A percentile compares a stretch with the other conserved stretches of the same genome.
Evolutionary conservation across 2,329 filamentous ascomycete species (phyloP).

Genomic region (Ceratocystis diversiconidia): DNA sequence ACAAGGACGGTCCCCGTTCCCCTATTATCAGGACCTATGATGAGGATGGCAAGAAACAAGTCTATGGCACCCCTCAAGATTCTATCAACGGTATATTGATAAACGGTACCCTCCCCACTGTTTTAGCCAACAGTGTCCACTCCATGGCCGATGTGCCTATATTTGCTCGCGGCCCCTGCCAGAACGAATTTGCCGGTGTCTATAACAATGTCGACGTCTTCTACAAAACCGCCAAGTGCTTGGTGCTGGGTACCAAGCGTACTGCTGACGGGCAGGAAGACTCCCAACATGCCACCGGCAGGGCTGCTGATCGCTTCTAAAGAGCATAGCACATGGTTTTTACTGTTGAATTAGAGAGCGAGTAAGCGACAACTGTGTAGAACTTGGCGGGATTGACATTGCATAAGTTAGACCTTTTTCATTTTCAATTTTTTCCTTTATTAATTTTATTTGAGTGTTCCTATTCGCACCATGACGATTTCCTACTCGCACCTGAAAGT

Average conservation of each 20-base stretch:
- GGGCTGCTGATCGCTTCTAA: slow-evolving; percentile 14
- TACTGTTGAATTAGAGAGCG: background rate
- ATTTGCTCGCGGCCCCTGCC: slow-evolving; percentile 65
- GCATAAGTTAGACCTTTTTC: too few relatives aligned
- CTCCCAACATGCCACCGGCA: background rate
- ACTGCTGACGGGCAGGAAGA: slow-evolving; percentile 10
- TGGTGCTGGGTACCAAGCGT: slow-evolving; percentile 36
- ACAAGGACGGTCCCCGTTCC: slow-evolving; percentile 47
- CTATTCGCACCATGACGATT: too few relatives aligned
- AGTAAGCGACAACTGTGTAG: background rate
- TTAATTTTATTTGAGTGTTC: too few relatives aligned
- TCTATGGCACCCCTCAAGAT: slow-evolving; percentile 56
- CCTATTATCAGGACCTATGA: slow-evolving; percentile 42
- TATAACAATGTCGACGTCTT: slow-evolving; percentile 61
- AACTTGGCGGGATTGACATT: background rate
- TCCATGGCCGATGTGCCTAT: slow-evolving; percentile 62
- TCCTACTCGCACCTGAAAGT: too few relatives aligned
- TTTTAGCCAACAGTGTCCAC: slow-evolving; percentile 57
- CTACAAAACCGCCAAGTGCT: slow-evolving; percentile 55
- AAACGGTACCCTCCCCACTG: slow-evolving; percentile 42
- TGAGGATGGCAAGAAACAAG: slow-evolving; percentile 28
- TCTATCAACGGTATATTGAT: slow-evolving; percentile 51
- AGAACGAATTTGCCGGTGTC: slow-evolving; percentile 58
- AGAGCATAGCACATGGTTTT: background rate
- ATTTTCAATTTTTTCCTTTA: too few relatives aligned